These are phyloP conservation scores for Ceratobasidium theobromae DNA, from an alignment of 1,284 basidiomycete genomes.

Conservation along the genomic window DNA sequence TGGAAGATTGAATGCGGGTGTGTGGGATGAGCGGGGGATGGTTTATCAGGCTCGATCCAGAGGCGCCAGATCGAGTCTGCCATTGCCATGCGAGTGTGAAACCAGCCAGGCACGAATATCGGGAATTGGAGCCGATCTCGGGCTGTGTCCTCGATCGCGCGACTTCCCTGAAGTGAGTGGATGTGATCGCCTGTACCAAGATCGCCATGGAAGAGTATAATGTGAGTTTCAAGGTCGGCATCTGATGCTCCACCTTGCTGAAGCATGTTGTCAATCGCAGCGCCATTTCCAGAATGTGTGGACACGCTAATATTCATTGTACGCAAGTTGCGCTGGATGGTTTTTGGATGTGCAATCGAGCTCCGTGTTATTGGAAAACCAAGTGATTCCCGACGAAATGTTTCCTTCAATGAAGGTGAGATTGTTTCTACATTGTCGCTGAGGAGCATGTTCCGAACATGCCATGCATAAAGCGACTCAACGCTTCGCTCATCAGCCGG, in stretches of 20 bases:
- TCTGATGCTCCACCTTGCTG: constrained; percentile 37
- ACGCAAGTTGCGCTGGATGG: constrained; percentile 39
- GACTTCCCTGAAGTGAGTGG: constrained; percentile 26
- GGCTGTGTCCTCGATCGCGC: constrained; percentile 39
- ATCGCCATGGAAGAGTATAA: constrained; percentile 39
- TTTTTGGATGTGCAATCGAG: constrained; percentile 41
- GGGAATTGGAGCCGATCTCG: constrained; percentile 39
- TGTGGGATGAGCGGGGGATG: neutral
- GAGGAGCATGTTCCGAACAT: neutral
- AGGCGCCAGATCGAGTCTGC: constrained; percentile 45
- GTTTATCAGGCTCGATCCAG: constrained; percentile 24
- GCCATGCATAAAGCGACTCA: neutral
- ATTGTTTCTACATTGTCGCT: constrained; percentile 34
- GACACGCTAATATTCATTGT: constrained; percentile 41
- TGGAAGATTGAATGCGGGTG: constrained; percentile 32
- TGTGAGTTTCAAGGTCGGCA: neutral
- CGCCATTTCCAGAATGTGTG: constrained; percentile 39
- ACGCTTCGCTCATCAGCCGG: neutral
- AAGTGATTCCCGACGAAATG: constrained; percentile 40
- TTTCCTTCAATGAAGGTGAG: constrained; percentile 40
- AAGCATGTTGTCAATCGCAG: constrained; percentile 39
- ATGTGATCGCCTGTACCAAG: constrained; percentile 40
- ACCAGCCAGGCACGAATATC: constrained; percentile 44
- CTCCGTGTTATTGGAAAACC: constrained; percentile 37
- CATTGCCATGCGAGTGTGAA: constrained; percentile 48